These are phyloP conservation scores for Acacia pycnantha DNA, from an alignment of 331 rosid genomes.

Conservation along the genomic window DNA sequence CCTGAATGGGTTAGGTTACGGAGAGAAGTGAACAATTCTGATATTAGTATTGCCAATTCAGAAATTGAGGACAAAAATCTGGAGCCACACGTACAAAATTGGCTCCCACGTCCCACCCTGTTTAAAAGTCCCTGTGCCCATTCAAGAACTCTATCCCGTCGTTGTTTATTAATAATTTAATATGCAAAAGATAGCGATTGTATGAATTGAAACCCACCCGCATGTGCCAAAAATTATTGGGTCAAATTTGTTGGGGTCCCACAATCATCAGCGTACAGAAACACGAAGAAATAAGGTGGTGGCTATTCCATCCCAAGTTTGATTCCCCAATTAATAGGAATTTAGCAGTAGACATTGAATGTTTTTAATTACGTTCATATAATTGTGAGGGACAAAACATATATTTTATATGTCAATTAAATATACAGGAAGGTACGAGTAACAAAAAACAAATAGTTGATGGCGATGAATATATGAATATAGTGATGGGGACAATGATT, in stretches of 20 bases:
- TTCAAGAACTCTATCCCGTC: conserved; percentile 33
- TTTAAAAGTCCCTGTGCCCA: conserved; percentile 50
- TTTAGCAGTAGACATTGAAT: conserved; percentile 28
- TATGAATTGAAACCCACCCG: conserved; percentile 23
- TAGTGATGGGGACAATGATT: conserved; percentile 43
- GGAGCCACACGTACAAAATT: conserved; percentile 10
- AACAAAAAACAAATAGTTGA: conserved; percentile 31
- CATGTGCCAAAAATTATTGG: conserved; percentile 81
- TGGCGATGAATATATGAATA: conserved; percentile 24
- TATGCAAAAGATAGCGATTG: conserved; percentile 29
- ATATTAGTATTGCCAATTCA: conserved; percentile 22
- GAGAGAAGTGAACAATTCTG: conserved; percentile 11
- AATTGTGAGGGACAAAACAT: conserved; percentile 23
- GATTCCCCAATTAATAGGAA: conserved; percentile 26
- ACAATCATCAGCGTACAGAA: conserved; percentile 38
- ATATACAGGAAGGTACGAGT: conserved; percentile 25
- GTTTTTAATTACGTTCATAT: conserved; percentile 24
- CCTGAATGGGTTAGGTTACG: not conserved
- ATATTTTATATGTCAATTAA: not conserved
- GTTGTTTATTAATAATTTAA: conserved; percentile 25
- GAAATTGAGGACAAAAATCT: conserved; percentile 28
- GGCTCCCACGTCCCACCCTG: conserved; percentile 13
- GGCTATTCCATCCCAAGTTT: conserved; percentile 14
- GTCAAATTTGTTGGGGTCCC: conserved; percentile 43
- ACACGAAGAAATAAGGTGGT: conserved; percentile 25